Evolutionary conservation across 345 rosid genomes (phyloP), one percentile per base, ranked within the genome.

Genomic region (Firmiana major): DNA sequence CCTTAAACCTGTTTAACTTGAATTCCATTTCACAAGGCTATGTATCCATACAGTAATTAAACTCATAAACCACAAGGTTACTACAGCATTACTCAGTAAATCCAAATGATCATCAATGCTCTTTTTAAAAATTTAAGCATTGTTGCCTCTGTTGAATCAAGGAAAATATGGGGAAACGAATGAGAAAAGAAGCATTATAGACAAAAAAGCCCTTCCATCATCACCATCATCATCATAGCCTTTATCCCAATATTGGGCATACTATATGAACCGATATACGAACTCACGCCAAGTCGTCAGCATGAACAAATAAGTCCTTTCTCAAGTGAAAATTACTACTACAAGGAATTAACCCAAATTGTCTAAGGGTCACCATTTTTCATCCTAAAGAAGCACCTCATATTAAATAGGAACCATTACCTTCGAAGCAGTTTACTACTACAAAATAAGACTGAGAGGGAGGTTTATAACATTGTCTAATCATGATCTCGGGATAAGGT

Each of bases 1-100:
- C 57, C 72, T 40, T 63, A 71, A 73, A 58, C 22, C 59, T 57
- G 53, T 31, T 19, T 71, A 71, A 71, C 19, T 38, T 10, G 46
- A 72, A 71, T 36, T 38, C 34, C 6, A 54, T 21, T 53, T 36
- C 16, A 34, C 19, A 36, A 8, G 75, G 31, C 48, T 36, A 49
- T 9, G 3, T 48, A 70, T 26, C 6, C 45, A 26, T 28, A 34
- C 49, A 72, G 16, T 36, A 72, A 54, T n/a, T 34, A 36, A 36
- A 51, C 0, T 34, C 49, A 72, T 21, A n/a, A 72, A 54, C 36
- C 17, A 36, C 75, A 72, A 19, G 26, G 49, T 72, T 21, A 36
- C 75, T 38, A 46, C 64, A 54, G 7, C 36, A 34, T 38, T 54
- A 9, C 46, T 36, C 28, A 22, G 10, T 34, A 72, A 72, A 49